Percentiles rank a stretch among this genome's conserved stretches.
Conservation (phyloP, 2,329 filamentous ascomycete species). For the Xylaria sp. region DNA sequence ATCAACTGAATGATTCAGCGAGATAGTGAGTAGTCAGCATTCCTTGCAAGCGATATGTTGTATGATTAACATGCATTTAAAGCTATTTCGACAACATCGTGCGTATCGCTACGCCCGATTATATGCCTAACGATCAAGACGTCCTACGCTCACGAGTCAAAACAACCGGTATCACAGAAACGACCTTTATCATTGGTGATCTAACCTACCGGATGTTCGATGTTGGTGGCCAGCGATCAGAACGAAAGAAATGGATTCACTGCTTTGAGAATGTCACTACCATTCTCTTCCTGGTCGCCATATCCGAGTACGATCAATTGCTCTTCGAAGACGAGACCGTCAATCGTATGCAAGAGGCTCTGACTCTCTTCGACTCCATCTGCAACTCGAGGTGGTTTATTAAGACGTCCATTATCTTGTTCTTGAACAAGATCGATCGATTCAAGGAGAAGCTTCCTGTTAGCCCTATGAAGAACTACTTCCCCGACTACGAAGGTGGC, state of each 20-base stretch:
- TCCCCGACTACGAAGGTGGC: slow-evolving; percentile 92
- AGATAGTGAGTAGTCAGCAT: slow-evolving; percentile 78
- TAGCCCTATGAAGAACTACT: slow-evolving; percentile 89
- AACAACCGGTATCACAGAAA: slow-evolving; percentile 97
- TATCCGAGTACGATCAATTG: slow-evolving; percentile 96
- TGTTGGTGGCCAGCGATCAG: slow-evolving; percentile 92
- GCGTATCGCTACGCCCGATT: slow-evolving; percentile 89
- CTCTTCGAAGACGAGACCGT: slow-evolving; percentile 96
- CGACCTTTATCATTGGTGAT: slow-evolving; percentile 93
- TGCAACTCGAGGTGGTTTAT: slow-evolving; percentile 92
- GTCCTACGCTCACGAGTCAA: slow-evolving; percentile 96
- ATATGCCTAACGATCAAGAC: slow-evolving; percentile 95
- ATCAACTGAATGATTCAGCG: slow-evolving; percentile 95
- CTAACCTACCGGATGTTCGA: slow-evolving; percentile 98
- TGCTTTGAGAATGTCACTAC: slow-evolving; percentile 98
- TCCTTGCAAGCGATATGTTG: not conserved
- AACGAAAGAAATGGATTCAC: slow-evolving; percentile 99
- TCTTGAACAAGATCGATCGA: slow-evolving; percentile 88
- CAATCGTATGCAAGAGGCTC: slow-evolving; percentile 91
- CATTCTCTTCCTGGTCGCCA: slow-evolving; percentile 95
- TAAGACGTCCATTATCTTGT: slow-evolving; percentile 87
- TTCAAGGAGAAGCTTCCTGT: slow-evolving; percentile 87
- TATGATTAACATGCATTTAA: slow-evolving; percentile 44
- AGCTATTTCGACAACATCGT: slow-evolving; percentile 95
- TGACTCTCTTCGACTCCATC: slow-evolving; percentile 87